phyloP scores from a whole-genome alignment of 139 green algal genomes.

The Chlamydomonas sphaeroides region DNA sequence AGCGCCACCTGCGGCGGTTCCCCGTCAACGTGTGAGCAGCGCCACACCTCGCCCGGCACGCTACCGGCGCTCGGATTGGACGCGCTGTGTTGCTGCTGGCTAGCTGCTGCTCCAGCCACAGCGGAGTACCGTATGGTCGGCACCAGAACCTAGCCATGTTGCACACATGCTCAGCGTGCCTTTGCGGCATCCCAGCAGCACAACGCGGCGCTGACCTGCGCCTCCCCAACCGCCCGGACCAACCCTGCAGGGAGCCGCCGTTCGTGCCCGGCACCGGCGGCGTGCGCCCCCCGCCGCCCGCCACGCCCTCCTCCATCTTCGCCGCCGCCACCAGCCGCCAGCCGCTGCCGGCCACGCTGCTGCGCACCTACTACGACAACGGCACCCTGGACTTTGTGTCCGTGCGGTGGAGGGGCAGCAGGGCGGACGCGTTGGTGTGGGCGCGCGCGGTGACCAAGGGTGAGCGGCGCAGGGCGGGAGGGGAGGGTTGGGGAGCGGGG shows the following conservation, averaged over 20 bases:
- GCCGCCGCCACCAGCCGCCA: not conserved
- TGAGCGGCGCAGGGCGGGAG: not conserved
- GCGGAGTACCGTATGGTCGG: too few species aligned
- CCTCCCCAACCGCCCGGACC: not conserved
- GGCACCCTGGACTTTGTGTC: conserved; percentile 59
- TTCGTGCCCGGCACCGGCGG: conserved; percentile 19
- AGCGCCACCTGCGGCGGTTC: not conserved
- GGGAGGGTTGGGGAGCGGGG: not conserved
- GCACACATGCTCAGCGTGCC: too few species aligned
- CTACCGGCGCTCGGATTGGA: too few species aligned
- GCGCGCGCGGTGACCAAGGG: not conserved
- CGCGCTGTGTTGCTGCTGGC: too few species aligned
- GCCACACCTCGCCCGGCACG: too few species aligned
- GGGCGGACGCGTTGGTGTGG: conserved; percentile 24
- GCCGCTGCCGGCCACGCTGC: conserved; percentile 4
- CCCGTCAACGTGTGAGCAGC: conserved; percentile 16
- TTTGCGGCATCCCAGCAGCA: too few species aligned
- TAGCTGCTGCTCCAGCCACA: too few species aligned
- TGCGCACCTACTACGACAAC: conserved; percentile 51
- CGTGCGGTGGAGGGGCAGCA: conserved; percentile 29
- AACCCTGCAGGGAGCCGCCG: conserved; percentile 15
- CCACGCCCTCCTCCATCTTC: not conserved
- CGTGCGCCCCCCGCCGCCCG: not conserved
- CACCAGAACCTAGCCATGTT: too few species aligned
- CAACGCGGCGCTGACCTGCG: too few species aligned